phyloP scores from a whole-genome alignment of 2,329 filamentous ascomycete species.

The Scedosporium minutisporum region DNA sequence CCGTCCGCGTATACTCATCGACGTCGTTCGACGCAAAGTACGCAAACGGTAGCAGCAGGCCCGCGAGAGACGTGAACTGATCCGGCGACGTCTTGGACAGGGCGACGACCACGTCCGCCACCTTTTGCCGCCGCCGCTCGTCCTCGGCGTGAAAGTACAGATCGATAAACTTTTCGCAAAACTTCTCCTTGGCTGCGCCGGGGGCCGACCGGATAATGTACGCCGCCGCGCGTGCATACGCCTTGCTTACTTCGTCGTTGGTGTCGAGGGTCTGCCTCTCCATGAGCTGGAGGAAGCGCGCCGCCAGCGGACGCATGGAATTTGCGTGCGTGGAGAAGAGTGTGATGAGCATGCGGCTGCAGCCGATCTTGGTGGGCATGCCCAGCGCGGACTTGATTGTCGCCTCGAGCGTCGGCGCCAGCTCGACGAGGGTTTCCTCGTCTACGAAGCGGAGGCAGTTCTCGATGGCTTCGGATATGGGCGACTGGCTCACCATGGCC shows the following conservation, averaged over 20 bases:
- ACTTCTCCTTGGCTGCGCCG: slow-evolving; percentile 37
- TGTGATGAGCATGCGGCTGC: slow-evolving; percentile 73
- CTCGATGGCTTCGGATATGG: slow-evolving; percentile 87
- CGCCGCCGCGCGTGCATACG: slow-evolving; percentile 77
- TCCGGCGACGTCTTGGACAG: slow-evolving; percentile 83
- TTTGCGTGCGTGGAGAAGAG: slow-evolving; percentile 71
- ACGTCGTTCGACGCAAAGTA: slow-evolving; percentile 83
- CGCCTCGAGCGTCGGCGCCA: slow-evolving; percentile 63
- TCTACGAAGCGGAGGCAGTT: slow-evolving; percentile 79
- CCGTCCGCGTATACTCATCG: slow-evolving; percentile 66
- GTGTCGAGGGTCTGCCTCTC: slow-evolving; percentile 78
- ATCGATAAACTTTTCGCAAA: slow-evolving; percentile 46
- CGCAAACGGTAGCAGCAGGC: slow-evolving; percentile 70
- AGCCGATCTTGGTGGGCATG: slow-evolving; percentile 88
- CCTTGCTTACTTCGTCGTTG: slow-evolving; percentile 86
- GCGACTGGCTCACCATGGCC: slow-evolving; percentile 71
- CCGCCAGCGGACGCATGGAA: slow-evolving; percentile 65
- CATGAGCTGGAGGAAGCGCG: slow-evolving; percentile 66
- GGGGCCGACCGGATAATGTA: slow-evolving; percentile 63
- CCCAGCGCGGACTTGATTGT: slow-evolving; percentile 81
- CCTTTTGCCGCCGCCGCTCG: slow-evolving; percentile 60
- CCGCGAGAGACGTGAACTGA: slow-evolving; percentile 69
- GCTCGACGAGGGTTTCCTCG: slow-evolving; percentile 61
- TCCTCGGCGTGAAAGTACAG: slow-evolving; percentile 80
- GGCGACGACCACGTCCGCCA: slow-evolving; percentile 74